phyloP scores from a whole-genome alignment of 768 basidiomycete species.

The Rhodotorula sphaerocarpa region DNA sequence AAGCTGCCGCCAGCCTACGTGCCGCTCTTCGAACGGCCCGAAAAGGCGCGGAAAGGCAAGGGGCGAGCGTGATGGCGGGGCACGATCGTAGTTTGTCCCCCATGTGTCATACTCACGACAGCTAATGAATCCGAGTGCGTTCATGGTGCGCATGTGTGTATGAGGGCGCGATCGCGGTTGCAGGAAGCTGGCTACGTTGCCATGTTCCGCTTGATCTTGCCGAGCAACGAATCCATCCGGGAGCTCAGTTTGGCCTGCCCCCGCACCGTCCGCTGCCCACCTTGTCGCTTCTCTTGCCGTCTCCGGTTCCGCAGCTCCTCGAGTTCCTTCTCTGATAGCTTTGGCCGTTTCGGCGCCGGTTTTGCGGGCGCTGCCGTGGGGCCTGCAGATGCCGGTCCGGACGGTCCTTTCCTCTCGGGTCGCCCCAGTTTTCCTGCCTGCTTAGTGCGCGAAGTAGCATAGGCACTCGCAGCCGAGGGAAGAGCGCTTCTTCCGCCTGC shows the following conservation, averaged over 20 bases:
- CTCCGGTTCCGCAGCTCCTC: constrained; percentile 24
- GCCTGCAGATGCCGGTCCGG: not conserved
- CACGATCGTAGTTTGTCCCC: not conserved
- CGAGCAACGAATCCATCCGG: constrained; percentile 27
- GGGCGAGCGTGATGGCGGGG: not conserved
- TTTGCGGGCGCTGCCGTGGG: not conserved
- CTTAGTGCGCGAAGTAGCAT: not conserved
- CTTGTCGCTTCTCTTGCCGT: constrained; percentile 17
- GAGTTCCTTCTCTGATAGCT: constrained; percentile 24
- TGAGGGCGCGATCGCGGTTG: too few relatives aligned
- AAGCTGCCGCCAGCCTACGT: constrained; percentile 40
- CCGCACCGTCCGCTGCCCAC: constrained; percentile 13
- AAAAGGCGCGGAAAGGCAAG: not conserved
- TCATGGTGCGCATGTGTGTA: too few relatives aligned
- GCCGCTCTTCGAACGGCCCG: constrained; percentile 44
- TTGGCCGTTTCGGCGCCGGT: constrained; percentile 14
- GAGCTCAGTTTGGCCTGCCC: constrained; percentile 33
- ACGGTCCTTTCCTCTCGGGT: not conserved
- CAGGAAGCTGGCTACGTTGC: not conserved
- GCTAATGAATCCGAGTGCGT: too few relatives aligned
- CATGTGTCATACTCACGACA: too few relatives aligned
- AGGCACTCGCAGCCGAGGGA: constrained; percentile 3
- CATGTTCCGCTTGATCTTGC: constrained; percentile 26
- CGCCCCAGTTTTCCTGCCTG: not conserved
- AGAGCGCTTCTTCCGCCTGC: constrained; percentile 10